A percentile compares a stretch with the other conserved stretches of the same genome.
Evolutionary conservation across 2,329 filamentous ascomycete species (phyloP).

Genomic region (Pleomassaria siparia): DNA sequence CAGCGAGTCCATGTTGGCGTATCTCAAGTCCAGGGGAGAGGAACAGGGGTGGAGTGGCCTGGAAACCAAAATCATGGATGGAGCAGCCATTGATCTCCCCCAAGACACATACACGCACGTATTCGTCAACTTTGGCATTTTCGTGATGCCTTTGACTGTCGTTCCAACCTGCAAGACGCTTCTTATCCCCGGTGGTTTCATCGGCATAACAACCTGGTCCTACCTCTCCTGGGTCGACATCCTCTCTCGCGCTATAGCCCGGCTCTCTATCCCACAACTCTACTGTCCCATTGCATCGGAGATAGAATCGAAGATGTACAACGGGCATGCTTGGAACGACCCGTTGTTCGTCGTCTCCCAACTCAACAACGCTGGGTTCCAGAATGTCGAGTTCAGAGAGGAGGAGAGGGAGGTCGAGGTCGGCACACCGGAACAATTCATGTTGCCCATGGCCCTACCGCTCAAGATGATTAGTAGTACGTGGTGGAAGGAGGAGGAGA

Average conservation of each 20-base stretch:
- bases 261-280: constrained; percentile 7
- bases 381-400: constrained; percentile 12
- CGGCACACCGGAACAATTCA: constrained; percentile 19
- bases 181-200: constrained; percentile 17
- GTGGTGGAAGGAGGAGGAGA: constrained; percentile 20
- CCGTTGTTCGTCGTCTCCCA: constrained; percentile 11
- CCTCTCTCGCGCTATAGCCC: constrained; percentile 10
- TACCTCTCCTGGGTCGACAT: constrained; percentile 16
- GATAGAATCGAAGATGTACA: constrained; percentile 11
- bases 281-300: constrained; percentile 9
- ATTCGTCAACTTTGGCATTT: constrained; percentile 28
- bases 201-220: constrained; percentile 25
- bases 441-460: constrained; percentile 20
- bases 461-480: constrained; percentile 14
- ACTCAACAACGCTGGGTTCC: constrained; percentile 19
- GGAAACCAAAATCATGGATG: constrained; percentile 19
- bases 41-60: constrained; percentile 22
- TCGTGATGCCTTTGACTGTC: constrained; percentile 13
- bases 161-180: constrained; percentile 9
- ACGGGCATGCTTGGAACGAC: constrained; percentile 13
- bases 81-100: constrained; percentile 16
- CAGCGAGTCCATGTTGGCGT: constrained; percentile 22
- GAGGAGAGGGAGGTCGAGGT: constrained; percentile 7
- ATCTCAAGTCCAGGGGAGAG: constrained; percentile 14
- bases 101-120: constrained; percentile 19